Evolutionary conservation across 1,284 basidiomycete species (phyloP), one percentile per base, ranked within the genome.

Genomic region (Papiliotrema fonsecae): DNA sequence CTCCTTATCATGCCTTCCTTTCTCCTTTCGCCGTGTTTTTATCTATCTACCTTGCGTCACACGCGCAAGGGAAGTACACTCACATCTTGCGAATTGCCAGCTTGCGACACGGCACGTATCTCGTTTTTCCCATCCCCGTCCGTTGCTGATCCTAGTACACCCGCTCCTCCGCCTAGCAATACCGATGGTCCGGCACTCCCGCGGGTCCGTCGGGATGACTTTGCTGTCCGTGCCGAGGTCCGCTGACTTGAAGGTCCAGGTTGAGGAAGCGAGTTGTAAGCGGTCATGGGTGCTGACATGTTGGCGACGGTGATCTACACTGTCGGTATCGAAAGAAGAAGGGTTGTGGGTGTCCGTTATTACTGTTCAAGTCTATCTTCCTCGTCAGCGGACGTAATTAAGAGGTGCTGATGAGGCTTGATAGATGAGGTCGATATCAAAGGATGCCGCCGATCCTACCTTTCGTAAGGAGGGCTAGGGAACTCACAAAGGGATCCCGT

Each of bases 121-220:
- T 7, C n/a, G n/a, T 4, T n/a, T 30, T 25, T 25, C 7, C 3
- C 31, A 22, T 9, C 30, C 13, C 21, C 21, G 16, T 30, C 38
- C 21, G 18, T 26, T 14, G 21, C 42, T 11, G 51, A 45, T 18
- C 63, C 65, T 22, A 68, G 47, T 4, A 56, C 53, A 19, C 66
- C 66, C 10, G 56, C 60, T 19, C 67, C 67, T n/a, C 67, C 67
- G 19, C 67, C 67, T 6, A 66, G 56, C 18, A 62, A 43, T 22
- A 68, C 60, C 3, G 58, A 54, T 4, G 53, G 47, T 13, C 52
- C 52, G 6, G 52, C 51, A 37, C 56, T 60, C 16, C 54, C 57
- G 36, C 51, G 30, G 42, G 52, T 52, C 36, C 60, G 19, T 18
- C 53, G 28, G 3, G 52, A 54, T 2, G 28, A 34, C 37, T 34